Evolutionary conservation across 2,329 filamentous ascomycete genomes (phyloP), one percentile per base, ranked within the genome.

Genomic region (Alternaria sp.): DNA sequence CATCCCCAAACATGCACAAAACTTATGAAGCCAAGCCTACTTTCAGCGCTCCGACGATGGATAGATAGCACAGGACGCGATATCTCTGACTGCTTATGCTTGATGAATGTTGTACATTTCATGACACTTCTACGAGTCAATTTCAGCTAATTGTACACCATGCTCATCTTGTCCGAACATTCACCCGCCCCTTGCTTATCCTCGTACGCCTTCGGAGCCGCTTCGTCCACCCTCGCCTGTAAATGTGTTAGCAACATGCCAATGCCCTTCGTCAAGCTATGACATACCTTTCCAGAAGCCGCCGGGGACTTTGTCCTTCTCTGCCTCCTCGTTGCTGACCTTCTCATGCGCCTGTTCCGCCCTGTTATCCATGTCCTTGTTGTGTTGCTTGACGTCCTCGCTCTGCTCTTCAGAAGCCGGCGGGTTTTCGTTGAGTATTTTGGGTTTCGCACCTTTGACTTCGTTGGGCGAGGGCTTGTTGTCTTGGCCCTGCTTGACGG

Each of bases 311-410:
- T 83, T 81, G 33, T 83, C 80, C 65, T 82, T 80, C 61, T 78
- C 60, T 15, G 71, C 73, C 7, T 82, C 78, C 64, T 78, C 71
- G 63, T 79, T 77, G 49, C 63, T 71, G 55, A 77, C 73, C 75
- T 77, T 76, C 65, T 80, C 78, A 67, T 78, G 66, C 61, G 81
- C 73, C 76, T 74, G 79, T 68, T 84, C 82, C 71, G 78, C 75
- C 70, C 82, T 75, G 55, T 78, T 62, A 26, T 80, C 79, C 76
- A 84, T 78, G 67, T 84, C 81, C 66, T 74, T 58, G 64, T 84
- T 84, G 70, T 84, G 82, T 71, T 80, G 55, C 76, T 74, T 78
- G 21, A 84, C 82, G 14, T 81, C 79, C 65, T 77, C 68, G 30
- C 78, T 77, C 61, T 78, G 68, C 12, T 79, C 68, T 26, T 69